Base-by-base conservation (phyloP, 306 rosid genomes). In the Sindora glabra region DNA sequence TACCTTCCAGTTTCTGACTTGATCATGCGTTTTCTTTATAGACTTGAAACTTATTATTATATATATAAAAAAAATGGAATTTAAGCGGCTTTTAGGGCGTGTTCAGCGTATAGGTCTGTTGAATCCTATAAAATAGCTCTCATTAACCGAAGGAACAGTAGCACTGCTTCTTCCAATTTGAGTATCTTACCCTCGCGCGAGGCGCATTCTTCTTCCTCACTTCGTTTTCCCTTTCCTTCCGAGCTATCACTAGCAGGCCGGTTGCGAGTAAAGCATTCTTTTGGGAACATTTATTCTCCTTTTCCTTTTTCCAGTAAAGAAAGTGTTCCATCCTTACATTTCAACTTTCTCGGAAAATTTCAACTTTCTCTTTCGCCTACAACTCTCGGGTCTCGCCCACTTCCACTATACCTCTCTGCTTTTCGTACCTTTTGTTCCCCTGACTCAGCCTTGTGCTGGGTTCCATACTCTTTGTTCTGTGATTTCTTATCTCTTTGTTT, bases 121-220 rank as follows among this genome's bases (percentile, higher is more conserved):
- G 66, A 62, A 76, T 74, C 82, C 95, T 89, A 82, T 84, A 84
- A 76, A 90, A 58, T 33, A 42, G 84, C 68, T 49, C 36, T 57
- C 55, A 53, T 32, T 50, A 34, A 37, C 69, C 56, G 23, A 38
- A 48, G 29, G 37, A 38, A 48, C 41, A 21, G 59, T 68, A 67
- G 60, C 26, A 1, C 15, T 56, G 44, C 40, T 39, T 38, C 70
- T 44, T 8, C 36, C 59, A 48, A 50, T 37, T 41, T 62, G n/a
- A 57, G 52, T 33, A 13, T 13, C 56, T 40, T 69, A 15, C 37
- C 67, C 40, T 39, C 22, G 33, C 45, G 6, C 15, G 23, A 30
- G 6, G 16, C 26, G 1, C 2, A 38, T 30, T 6, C 1, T 56
- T 37, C 34, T 8, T 2, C 62, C 56, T 51, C 26, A 27, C 0